Evolutionary conservation across 805 yeast species (phyloP), one percentile per base, ranked within the genome.

Genomic region (Komagataella mondaviorum): DNA sequence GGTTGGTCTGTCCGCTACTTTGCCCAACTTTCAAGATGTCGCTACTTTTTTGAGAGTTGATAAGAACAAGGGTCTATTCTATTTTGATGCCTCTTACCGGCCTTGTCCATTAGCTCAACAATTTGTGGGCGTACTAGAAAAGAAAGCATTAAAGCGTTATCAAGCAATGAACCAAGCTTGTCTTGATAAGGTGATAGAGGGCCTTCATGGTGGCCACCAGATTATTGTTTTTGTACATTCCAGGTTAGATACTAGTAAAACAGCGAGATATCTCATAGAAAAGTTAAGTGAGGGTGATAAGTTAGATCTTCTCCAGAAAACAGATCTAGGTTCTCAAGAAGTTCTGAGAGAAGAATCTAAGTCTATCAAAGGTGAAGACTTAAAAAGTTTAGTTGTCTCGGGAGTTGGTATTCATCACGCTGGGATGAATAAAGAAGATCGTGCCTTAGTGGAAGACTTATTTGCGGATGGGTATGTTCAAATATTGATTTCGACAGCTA

Each of bases 211-310:
- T 47, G 97, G 90, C 2, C 80, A 80, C 48, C 98, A 95, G 59
- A 95, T 90, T 1, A 95, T 93, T 98, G 85, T 93, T 0, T 93
- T 93, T 68, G 99, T 93, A 4, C 96, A 93, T 61, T 88, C 96
- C 0, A 76, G 99, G 66, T 88, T 88, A 60, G 99, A 93, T 52
- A 95, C 99, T 0, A 80, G 80, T 3, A 88, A 81, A 54, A 83
- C 96, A 2, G 89, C 96, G 0, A 75, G 75, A 46, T 83, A 81
- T 79, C 63, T 90, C 6, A 75, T 78, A 36, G 83, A 83, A 30
- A 79, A 77, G 56, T 69, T 87, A 23, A 56, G 68, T 1, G 87
- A 81, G 55, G 77, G 75, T 16, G 83, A 76, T 18, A 75, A 76
- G 48, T 56, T 75, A 39, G 68, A 71, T 7, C 63, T 62, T 12